Base-by-base conservation (phyloP, 164 flowering plant species). In the grape (Vitis vinifera) region DNA sequence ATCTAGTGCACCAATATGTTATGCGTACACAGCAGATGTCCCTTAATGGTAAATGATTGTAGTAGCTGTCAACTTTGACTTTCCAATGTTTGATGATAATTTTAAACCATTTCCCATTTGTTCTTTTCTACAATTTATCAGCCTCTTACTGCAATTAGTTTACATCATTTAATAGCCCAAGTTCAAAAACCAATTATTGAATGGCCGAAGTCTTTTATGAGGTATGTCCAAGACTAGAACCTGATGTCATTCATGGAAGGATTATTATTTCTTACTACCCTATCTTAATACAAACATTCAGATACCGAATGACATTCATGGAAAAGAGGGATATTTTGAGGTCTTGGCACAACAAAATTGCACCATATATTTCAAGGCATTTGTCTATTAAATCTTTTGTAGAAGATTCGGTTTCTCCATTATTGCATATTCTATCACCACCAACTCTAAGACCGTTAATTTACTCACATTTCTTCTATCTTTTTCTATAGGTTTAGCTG, bases 141-240 rank as follows among this genome's bases (percentile, higher is more conserved):
- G 68, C 89, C 99, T 52, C 73, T 82, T 59, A 67, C 81, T 71
- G 92, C 91, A 70, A 83, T 92, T 66, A 68, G 78, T 69, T 79
- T 92, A 55, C 93, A 83, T 63, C 72, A 73, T 62, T 31, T 84
- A 47, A 75, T 93, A 61, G 85, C 98, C 13, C 97, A 91, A 77
- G 80, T 88, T 65, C 93, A 86, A 63, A 87, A 59, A 81, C 92
- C 93, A 70, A 80, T 74, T 68, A 89, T 96, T 72, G 91, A 93
- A 78, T 96, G 99, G 99, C 98, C 99, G 48, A 96, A 87, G 79
- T 89, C 97, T 71, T 84, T 83, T 62, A 92, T 17, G n/a, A n/a
- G n/a, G n/a, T n/a, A n/a, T n/a, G n/a, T n/a, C n/a, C n/a, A n/a
- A n/a, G n/a, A n/a, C n/a, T n/a, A n/a, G n/a, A n/a, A n/a, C n/a